A percentile compares a stretch with the other conserved stretches of the same genome.
Conservation (phyloP, 176 grass and related monocot species). For the Raddia guianensis region DNA sequence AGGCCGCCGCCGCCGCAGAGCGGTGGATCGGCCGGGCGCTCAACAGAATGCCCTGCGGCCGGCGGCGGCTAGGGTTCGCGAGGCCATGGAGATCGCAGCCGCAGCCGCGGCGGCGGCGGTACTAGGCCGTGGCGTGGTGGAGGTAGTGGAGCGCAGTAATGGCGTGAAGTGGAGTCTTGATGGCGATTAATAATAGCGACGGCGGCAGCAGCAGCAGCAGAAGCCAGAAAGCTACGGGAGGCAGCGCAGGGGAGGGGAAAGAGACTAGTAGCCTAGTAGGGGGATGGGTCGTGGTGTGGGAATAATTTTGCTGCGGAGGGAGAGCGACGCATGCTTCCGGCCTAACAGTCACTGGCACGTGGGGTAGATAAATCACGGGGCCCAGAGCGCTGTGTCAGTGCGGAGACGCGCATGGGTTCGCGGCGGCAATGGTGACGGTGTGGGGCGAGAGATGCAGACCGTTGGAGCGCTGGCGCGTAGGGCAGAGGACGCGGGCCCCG, state of each 20-base stretch:
- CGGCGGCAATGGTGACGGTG: neutral
- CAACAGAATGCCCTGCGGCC: neutral
- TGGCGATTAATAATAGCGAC: conserved; percentile 44
- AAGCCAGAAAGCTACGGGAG: conserved; percentile 33
- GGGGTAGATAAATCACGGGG: fast-evolving
- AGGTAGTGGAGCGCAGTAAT: neutral
- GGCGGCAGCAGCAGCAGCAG: conserved; percentile 9
- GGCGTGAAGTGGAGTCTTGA: conserved; percentile 22
- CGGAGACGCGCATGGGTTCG: neutral
- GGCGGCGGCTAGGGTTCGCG: conserved; percentile 32
- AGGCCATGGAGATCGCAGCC: conserved; percentile 41
- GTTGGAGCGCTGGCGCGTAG: neutral
- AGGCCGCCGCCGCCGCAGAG: neutral
- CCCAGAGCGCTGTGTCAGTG: neutral
- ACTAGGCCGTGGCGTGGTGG: neutral
- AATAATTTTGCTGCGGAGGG: neutral
- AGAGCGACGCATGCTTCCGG: neutral
- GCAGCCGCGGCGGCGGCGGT: conserved; percentile 26
- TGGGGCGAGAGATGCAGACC: neutral
- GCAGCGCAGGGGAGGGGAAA: neutral
- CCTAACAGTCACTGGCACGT: neutral
- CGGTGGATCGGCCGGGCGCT: conserved; percentile 29
- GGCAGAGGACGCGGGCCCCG: neutral
- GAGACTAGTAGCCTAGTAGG: neutral
- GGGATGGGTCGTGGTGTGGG: conserved; percentile 19